Base-by-base conservation (phyloP, 805 yeast genomes). In the Metschnikowia continentalis region DNA sequence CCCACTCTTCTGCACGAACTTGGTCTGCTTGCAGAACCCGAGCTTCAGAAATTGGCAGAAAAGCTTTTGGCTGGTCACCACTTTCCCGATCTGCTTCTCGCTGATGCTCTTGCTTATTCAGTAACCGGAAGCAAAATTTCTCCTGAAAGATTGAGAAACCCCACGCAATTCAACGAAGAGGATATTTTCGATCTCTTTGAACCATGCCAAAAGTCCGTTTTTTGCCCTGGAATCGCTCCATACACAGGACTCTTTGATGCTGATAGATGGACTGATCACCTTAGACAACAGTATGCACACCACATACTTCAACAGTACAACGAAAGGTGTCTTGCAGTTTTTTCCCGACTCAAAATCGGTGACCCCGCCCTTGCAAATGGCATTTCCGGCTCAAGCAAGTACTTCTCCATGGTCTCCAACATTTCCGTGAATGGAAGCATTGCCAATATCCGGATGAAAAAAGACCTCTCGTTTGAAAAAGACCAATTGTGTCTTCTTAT, bases 381-480 rank as follows among this genome's bases (percentile, higher is more conserved):
- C 6, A 51, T 58, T 22, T 48, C 49, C 6, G 58, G 61, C 23
- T 30, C 54, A 11, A 71, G 76, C 49, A 71, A 70, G 51, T 70
- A 72, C 52, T 63, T 65, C 37, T 40, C 54, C 35, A 46, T 53
- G 30, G 51, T 67, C 13, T 49, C 58, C n/a, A 40, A 40, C 1
- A 20, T 58, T 7, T 32, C 42, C 5, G 48, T 52, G 5, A 19
- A 37, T 10, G 61, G 59, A 6, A 37, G 55, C 49, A 30, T 6
- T 14, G 58, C 57, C 5, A 38, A 32, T 3, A 5, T 42, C 17
- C 32, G 26, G 22, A 50, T 15, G 32, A 40, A 26, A 30, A 38
- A 37, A 22, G 15, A 17, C 15, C 23, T 23, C 13, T 14, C 3
- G 6, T 17, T 54, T n/a, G 19, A 15, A 1, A 6, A 26, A 2